A percentile compares a stretch with the other conserved stretches of the same genome.
Conservation (phyloP, 768 basidiomycete species). For the Rhizopogon vinicolor region DNA sequence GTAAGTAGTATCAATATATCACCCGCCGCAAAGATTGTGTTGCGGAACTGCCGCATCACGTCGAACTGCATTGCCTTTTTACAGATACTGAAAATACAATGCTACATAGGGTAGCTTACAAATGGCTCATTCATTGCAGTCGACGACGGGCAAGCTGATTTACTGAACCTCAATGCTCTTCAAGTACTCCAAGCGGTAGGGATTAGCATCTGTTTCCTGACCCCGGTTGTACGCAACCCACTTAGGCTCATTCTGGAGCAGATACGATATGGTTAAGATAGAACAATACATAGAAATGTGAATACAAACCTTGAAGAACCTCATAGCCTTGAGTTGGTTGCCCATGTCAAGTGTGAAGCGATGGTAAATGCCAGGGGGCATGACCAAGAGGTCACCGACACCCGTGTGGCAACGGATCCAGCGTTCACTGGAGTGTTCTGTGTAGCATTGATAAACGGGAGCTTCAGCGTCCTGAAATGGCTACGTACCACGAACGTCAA, state of each 20-base stretch:
- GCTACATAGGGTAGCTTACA: no score
- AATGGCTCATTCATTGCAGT: no score
- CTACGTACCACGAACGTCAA: slow-evolving; percentile 78
- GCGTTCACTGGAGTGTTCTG: slow-evolving; percentile 58
- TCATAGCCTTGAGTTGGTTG: slow-evolving; percentile 67
- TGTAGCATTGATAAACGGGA: background rate
- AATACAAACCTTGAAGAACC: slow-evolving; percentile 72
- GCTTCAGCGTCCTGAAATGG: background rate
- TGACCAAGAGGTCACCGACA: slow-evolving; percentile 77
- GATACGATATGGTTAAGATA: background rate
- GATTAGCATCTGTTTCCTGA: slow-evolving; percentile 57
- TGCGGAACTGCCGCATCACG: no score
- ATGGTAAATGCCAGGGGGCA: slow-evolving; percentile 90
- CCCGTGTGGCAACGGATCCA: slow-evolving; percentile 80
- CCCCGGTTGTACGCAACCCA: slow-evolving; percentile 78
- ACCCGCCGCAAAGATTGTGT: no score
- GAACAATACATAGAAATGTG: background rate
- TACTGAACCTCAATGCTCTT: slow-evolving; percentile 38
- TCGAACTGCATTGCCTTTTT: no score
- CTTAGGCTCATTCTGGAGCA: slow-evolving; percentile 80
- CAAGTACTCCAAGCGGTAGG: slow-evolving; percentile 56
- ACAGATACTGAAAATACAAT: background rate
- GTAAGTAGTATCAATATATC: no score
- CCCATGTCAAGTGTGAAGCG: slow-evolving; percentile 82
- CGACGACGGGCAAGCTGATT: background rate